Evolutionary conservation across 805 yeast genomes (phyloP), one percentile per base, ranked within the genome.

Genomic region (Yamadazyma sp.): DNA sequence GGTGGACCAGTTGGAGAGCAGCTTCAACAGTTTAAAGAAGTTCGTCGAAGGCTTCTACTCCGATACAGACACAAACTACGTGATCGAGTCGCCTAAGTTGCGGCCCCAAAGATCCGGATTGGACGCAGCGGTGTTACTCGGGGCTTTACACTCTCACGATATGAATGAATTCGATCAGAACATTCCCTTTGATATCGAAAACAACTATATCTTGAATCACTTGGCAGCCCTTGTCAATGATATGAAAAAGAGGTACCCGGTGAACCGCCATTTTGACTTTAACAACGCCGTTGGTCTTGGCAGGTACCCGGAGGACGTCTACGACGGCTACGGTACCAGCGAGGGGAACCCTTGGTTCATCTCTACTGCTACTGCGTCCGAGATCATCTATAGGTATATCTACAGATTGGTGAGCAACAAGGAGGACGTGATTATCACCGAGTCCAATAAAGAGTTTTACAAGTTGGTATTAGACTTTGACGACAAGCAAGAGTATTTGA

Each of bases 341-440:
- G 87, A 82, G 50, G 97, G 96, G 3, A 89, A 90, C 53, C 97
- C 98, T 5, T 90, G 97, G 98, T 88, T 89, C 54, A 74, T 90
- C 41, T 66, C 85, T 3, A 84, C 91, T 1, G 76, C 84, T 0
- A 68, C 84, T 3, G 87, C 86, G 2, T 66, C 86, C 4, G 86
- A 82, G 54, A 48, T 82, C 12, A 54, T 83, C 28, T 82, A 73
- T 58, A 77, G 75, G 51, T 54, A 76, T 41, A 66, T 83, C 18
- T 63, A 63, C 54, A 73, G 73, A 44, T 57, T 73, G 26, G 60
- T 66, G 45, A 48, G 48, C 6, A 45, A 56, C 13, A 49, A 65
- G 32, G 44, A 62, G 19, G 80, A 79, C 53, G 56, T 83, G 30
- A 51, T 70, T 0, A 63, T 78, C 27, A 59, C 52, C 37, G 37